Evolutionary conservation across 768 basidiomycete species (phyloP), one percentile per base, ranked within the genome.

Genomic region (Mycena capillaripes): DNA sequence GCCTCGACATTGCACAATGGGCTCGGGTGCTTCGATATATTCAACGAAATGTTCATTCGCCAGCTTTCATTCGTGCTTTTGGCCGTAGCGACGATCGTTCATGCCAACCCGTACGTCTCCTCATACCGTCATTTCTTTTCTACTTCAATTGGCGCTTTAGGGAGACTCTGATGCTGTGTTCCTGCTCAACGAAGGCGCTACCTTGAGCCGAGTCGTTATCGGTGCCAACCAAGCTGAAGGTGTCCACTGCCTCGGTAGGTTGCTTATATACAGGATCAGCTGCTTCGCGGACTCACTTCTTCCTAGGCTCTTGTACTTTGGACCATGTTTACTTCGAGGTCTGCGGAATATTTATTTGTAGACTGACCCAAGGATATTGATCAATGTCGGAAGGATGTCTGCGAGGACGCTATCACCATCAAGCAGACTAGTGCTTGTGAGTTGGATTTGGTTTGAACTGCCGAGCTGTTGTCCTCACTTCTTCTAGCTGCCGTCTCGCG

Each of bases 141-240:
- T 38, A 14, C 50, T 52, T 60, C 29, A 44, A 34, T n/a, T 72
- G 58, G 23, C 58, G 71, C 27, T 74, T 56, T 62, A 74, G 61
- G 84, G 85, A 30, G 82, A 85, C 58, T 66, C 82, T 8, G 84
- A 82, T 44, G 83, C 84, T 19, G 84, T 85, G 25, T 86, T 86
- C 78, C 64, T 85, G 25, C 78, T 86, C 21, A 73, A 84, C 55
- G 81, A 83, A 46, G 85, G 85, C 36, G 85, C 83, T 11, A 85
- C 83, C 8, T 76, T 85, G 48, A 84, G 82, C 61, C 80, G 79
- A 27, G 84, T 86, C 42, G 78, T 81, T 25, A 85, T 86, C 64
- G 85, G 85, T 3, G 77, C 81, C 30, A 83, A 85, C 76, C 85
- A 85, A 67, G 77, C 82, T 50, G 85, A 86, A 62, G 84, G 84